Base-by-base conservation (phyloP, 2,329 filamentous ascomycete genomes). In the Epichloe sylvatica region DNA sequence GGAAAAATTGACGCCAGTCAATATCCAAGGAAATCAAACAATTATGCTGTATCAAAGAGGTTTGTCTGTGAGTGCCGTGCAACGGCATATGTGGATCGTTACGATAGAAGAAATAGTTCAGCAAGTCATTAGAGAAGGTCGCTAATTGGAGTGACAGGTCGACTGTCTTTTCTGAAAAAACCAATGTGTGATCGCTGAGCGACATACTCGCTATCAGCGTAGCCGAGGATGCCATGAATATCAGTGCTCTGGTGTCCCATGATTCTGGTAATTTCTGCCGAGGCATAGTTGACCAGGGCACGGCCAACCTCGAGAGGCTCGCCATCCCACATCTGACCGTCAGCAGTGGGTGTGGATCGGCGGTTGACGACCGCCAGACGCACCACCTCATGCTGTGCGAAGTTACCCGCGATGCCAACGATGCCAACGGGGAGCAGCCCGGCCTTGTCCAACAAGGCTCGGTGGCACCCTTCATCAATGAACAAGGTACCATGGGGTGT, bases 171-270 rank as follows among this genome's bases (percentile, higher is more conserved):
- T 35, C 64, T 67, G 54, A 85, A 83, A 57, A 95, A 81, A 42
- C 86, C 88, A 54, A 96, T 83, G 58, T 94, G 91, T 65, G 94
- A 88, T 54, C 89, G 75, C 60, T 92, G 74, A 9, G 89, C 90
- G 39, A 97, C 84, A 67, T 97, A 96, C 67, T 97, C 89, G 60
- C 85, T 94, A 64, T 96, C 90, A 19, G 88, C 87, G 67, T 96
- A 98, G 3, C 91, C 92, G 34, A 98, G 70, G 42, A 92, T 70
- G 9, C 76, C 74, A 45, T 81, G 74, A 54, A 98, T 96, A 62
- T 95, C 84, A 5, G 75, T 78, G 62, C 89, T 95, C 63, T 85
- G 81, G 55, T 84, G 73, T 1, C 92, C 92, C 69, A 85, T 88
- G 62, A 98, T 95, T 46, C 85, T 73, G 51, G 73, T 70, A 53